phyloP scores from a whole-genome alignment of 306 rosid species.

The Castanea crenata region DNA sequence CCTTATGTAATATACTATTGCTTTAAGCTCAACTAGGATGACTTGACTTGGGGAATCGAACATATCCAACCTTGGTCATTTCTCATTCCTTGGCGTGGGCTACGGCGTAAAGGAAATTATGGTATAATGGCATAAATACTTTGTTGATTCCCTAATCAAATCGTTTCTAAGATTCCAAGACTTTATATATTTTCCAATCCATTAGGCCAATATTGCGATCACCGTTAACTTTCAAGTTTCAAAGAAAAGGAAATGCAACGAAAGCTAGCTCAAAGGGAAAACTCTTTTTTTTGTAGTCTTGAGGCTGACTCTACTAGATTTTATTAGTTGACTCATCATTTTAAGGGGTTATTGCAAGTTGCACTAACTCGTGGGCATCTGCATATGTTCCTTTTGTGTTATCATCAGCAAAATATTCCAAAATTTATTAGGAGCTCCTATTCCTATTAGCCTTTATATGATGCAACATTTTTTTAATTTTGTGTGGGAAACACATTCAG shows the following conservation, averaged over 20 bases:
- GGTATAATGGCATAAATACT: not conserved
- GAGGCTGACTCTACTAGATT: slow-evolving; percentile 43
- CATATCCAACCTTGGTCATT: not conserved
- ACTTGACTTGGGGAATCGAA: not conserved
- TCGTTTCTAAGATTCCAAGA: slow-evolving; percentile 28
- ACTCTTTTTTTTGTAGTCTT: slow-evolving; percentile 26
- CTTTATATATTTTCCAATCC: slow-evolving; percentile 22
- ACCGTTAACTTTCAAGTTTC: not conserved
- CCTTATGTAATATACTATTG: not conserved
- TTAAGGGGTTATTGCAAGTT: not conserved
- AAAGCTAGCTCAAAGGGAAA: not conserved
- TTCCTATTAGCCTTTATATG: too few relatives aligned
- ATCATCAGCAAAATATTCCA: too few relatives aligned
- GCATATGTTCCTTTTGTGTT: too few relatives aligned
- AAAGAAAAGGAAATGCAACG: not conserved
- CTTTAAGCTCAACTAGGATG: not conserved
- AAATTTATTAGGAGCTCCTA: too few relatives aligned
- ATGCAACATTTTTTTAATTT: too few relatives aligned
- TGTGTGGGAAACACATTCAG: too few relatives aligned
- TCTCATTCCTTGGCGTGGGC: not conserved
- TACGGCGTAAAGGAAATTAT: not conserved
- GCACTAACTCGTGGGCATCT: too few relatives aligned
- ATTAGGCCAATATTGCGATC: not conserved
- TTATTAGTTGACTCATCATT: slow-evolving; percentile 33
- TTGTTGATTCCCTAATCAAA: not conserved